Evolutionary conservation across 345 rosid genomes (phyloP), one percentile per base, ranked within the genome.

Genomic region (Brassica juncea): DNA sequence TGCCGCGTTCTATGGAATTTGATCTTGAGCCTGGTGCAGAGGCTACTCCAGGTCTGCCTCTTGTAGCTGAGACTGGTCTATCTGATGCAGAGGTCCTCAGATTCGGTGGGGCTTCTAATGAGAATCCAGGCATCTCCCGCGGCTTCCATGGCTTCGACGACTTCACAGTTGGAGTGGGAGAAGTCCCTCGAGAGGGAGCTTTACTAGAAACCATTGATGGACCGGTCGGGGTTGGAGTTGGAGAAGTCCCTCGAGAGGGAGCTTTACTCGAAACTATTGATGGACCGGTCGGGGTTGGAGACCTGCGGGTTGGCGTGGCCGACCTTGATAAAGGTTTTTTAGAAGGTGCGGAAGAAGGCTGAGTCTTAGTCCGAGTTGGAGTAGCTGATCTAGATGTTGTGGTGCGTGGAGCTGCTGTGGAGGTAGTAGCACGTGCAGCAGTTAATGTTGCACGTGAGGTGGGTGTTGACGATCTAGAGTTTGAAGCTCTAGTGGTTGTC

Each of bases 391-490:
- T 72, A 44, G 87, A 31, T 8, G 80, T 78, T 31, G 85, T 82
- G 60, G 66, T 73, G 19, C 75, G 71, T 54, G 83, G 34, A 54
- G 70, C 70, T 0, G 74, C 6, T 0, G 44, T 37, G 0, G 83
- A 63, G 32, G 63, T 37, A 70, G 83, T 76, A 59, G 84, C 80
- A 44, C 84, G 80, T 71, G 84, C 77, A 1, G 92, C 76, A 61
- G 86, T 78, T 57, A 87, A 72, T 6, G 85, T 78, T 16, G 97
- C 77, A 21, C 91, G 85, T 34, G 89, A 89, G 52, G 94, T 91
- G 37, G 93, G 96, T 6, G 97, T 87, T 60, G 94, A 89, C 16
- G 97, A 85, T 82, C 98, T 90, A 37, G 83, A 76, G 23, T 6
- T 70, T 55, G 88, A 77, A 82, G 92, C 84, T 75, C 86, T 88